Conservation (phyloP, 164 flowering plant species). For the Sedum album region DNA sequence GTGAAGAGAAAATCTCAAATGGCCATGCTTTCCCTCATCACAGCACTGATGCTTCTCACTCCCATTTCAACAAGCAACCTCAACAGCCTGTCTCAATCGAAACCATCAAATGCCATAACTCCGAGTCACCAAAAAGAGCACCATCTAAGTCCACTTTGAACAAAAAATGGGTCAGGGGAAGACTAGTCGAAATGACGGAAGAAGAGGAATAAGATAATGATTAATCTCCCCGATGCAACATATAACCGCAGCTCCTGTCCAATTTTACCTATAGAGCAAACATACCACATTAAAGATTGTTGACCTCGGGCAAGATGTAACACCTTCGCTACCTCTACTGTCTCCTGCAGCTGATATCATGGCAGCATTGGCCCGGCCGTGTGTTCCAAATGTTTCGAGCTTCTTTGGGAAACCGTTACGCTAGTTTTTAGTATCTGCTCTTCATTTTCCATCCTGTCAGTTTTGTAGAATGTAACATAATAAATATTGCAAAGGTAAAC, state of each 20-base stretch:
- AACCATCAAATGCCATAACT: background rate
- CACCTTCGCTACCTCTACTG: background rate
- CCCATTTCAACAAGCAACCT: background rate
- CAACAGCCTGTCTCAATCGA: background rate
- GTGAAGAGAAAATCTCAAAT: background rate
- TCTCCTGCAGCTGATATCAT: background rate
- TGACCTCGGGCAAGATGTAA: background rate
- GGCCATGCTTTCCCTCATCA: background rate
- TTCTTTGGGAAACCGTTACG: background rate
- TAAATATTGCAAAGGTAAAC: too few relatives aligned
- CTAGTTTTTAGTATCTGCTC: background rate
- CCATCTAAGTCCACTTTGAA: background rate
- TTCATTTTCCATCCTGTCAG: background rate
- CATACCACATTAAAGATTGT: background rate
- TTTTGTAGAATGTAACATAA: background rate
- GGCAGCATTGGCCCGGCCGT: background rate
- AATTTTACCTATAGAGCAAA: background rate
- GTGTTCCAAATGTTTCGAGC: background rate
- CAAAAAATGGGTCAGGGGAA: constrained; percentile 5
- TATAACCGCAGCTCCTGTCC: background rate
- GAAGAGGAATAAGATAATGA: background rate
- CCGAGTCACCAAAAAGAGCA: constrained; percentile 1
- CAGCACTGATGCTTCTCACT: background rate
- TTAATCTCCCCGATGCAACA: background rate
- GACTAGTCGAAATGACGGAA: background rate